A percentile compares a stretch with the other conserved stretches of the same genome.
Evolutionary conservation across 768 basidiomycete genomes (phyloP).

Genomic region (Epithele typhae): DNA sequence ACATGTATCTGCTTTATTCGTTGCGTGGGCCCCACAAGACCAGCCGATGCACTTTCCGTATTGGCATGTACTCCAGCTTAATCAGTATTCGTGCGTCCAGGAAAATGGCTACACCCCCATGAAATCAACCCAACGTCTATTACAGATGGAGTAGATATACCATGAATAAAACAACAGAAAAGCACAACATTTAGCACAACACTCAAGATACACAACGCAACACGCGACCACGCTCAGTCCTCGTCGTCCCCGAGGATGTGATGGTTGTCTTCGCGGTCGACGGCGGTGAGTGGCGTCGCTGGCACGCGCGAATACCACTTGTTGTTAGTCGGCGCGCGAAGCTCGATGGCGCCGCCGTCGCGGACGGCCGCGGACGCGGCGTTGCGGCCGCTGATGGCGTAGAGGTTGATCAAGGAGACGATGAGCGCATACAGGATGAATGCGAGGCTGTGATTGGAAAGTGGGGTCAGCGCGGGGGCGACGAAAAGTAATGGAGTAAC

Average conservation of each 20-base stretch:
- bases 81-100: too few relatives aligned
- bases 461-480: neutral
- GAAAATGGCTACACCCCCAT: too few relatives aligned
- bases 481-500: neutral
- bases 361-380: constrained; percentile 28
- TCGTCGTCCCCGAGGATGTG: constrained; percentile 52
- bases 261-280: constrained; percentile 14
- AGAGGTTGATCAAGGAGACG: constrained; percentile 66
- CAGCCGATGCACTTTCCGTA: too few relatives aligned
- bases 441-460: constrained; percentile 46
- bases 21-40: too few relatives aligned
- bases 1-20: too few relatives aligned
- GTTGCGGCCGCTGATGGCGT: constrained; percentile 58
- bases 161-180: neutral
- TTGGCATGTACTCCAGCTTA: too few relatives aligned
- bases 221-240: neutral
- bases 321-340: constrained; percentile 28
- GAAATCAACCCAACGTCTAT: too few relatives aligned
- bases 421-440: constrained; percentile 78
- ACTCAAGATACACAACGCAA: neutral
- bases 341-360: constrained; percentile 35
- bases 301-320: constrained; percentile 71
- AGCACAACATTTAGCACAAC: neutral
- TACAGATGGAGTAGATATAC: too few relatives aligned
- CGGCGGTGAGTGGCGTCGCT: constrained; percentile 24